A percentile compares a stretch with the other conserved stretches of the same genome.
phyloP scores from a whole-genome alignment of 164 flowering plant genomes.

The Vitis riparia region DNA sequence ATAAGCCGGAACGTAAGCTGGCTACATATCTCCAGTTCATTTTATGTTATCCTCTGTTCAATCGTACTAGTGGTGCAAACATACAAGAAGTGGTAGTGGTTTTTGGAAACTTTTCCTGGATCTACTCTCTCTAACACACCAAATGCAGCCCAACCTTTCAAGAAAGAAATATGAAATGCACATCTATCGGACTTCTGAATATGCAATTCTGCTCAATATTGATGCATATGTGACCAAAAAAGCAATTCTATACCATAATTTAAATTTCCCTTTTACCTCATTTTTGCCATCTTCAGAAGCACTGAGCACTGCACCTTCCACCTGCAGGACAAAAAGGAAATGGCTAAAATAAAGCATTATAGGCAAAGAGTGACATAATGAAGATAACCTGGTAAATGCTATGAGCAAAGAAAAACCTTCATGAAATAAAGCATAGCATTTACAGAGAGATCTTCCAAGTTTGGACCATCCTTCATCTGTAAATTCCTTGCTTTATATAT shows the following conservation, averaged over 20 bases:
- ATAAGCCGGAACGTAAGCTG: too few species aligned
- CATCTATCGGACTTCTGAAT: background rate
- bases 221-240: background rate
- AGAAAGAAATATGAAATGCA: too few species aligned
- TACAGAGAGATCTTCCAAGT: background rate
- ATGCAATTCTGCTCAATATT: background rate
- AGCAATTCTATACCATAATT: background rate
- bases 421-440: background rate
- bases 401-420: background rate
- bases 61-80: too few species aligned
- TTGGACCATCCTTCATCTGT: too few species aligned
- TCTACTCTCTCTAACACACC: background rate
- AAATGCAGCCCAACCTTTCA: background rate
- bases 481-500: too few species aligned
- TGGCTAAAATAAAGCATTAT: too few species aligned
- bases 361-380: background rate
- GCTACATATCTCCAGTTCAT: too few species aligned
- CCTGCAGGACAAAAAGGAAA: constrained; percentile 17
- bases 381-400: background rate
- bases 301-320: constrained; percentile 22
- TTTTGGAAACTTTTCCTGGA: too few species aligned
- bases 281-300: constrained; percentile 24
- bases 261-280: constrained; percentile 29
- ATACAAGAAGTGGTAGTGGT: too few species aligned
- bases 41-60: too few species aligned